Base-by-base conservation (phyloP, 2,329 filamentous ascomycete species). In the Pseudonectria foliicola region DNA sequence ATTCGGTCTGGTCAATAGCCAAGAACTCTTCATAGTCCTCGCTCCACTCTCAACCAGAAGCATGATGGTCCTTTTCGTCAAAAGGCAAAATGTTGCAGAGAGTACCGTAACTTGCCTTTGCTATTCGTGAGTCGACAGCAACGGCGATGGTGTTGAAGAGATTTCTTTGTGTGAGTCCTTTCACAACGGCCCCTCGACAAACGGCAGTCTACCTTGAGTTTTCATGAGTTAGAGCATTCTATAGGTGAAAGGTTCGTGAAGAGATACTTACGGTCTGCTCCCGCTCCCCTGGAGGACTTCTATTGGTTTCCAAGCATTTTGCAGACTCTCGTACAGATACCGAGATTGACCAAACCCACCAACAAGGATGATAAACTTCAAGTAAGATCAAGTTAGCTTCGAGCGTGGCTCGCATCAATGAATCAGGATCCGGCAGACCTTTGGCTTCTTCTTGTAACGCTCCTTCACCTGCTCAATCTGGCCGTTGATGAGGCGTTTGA, bases 321-420 rank as follows among this genome's bases (percentile, higher is more conserved):
- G 39, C 1, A 67, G 40, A 2, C 42, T 37, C 3, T 49, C 36
- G 8, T 42, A 42, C 3, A 67, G 26, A 12, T 59, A 63, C 0
- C 15, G 27, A 15, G 52, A 60, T 11, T 55, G 45, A 0, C 64
- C 64, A 16, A 67, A 62, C 0, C 64, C 64, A 0, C 64, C 64
- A 0, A 62, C 63, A 0, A 67, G 46, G 6, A 67, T 51, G 3
- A 66, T 18, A 16, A 54, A 60, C 64, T 67, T 10, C 12, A 6
- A 4, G 10, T 12, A 3, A 6, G 32, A n/a, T 27, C 23, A 24
- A 5, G 14, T 12, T 7, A 21, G 10, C n/a, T 2, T 12, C 3
- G 10, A 2, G 10, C 7, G 2, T 7, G 6, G 21, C 4, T 13
- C 13, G 16, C 27, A 12, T 2, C n/a, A 10, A 7, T n/a, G 12